These are phyloP conservation scores for Rhodofomes roseus DNA, from an alignment of 1,284 basidiomycete species.

Conservation along the genomic window DNA sequence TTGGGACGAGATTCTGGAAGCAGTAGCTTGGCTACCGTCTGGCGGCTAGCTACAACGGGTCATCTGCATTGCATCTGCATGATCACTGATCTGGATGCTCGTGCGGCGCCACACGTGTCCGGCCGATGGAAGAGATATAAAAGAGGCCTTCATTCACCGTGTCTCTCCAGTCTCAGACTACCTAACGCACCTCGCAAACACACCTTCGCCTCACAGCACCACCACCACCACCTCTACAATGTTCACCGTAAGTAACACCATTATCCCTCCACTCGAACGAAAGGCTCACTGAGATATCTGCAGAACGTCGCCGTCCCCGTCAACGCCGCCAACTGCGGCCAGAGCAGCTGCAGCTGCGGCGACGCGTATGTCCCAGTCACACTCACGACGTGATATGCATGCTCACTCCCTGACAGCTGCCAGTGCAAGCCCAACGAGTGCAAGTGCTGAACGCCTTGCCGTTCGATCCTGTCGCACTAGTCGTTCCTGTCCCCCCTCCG, in stretches of 20 bases:
- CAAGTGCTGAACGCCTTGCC: conserved; percentile 48
- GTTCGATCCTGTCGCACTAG: neutral
- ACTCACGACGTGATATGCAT: neutral
- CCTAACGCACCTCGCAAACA: neutral
- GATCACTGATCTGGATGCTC: neutral
- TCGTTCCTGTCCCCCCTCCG: neutral
- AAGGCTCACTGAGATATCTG: neutral
- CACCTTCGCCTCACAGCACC: neutral
- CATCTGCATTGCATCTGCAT: neutral
- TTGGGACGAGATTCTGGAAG: neutral
- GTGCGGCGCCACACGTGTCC: conserved; percentile 3
- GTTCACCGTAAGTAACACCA: conserved; percentile 8
- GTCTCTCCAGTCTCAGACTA: conserved; percentile 9
- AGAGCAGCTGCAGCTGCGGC: conserved; percentile 48
- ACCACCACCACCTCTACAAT: conserved; percentile 3
- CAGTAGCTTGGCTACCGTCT: neutral
- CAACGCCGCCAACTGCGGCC: conserved; percentile 46
- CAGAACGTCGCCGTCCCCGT: conserved; percentile 40
- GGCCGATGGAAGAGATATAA: conserved; percentile 7
- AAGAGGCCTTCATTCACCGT: neutral
- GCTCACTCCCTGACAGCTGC: conserved; percentile 37
- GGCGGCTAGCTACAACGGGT: neutral
- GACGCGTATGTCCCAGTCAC: conserved; percentile 32
- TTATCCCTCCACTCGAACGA: neutral
- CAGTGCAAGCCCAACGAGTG: conserved; percentile 54